Evolutionary conservation across 2,329 filamentous ascomycete genomes (phyloP).

Genomic region (Helotiales sp.): DNA sequence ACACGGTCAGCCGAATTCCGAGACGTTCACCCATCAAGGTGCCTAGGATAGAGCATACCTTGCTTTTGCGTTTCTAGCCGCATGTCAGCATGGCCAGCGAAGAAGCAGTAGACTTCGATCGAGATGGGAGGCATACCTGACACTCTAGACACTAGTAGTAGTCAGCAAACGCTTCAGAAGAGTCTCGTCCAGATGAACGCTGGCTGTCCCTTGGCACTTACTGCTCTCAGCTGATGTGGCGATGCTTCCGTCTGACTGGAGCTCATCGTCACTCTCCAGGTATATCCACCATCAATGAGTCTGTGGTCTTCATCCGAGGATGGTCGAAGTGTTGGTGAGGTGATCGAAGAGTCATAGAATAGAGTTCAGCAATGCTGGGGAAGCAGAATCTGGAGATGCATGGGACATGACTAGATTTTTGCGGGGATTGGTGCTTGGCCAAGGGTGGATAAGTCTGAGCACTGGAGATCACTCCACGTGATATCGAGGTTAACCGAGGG

Average conservation of each 20-base stretch:
- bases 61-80: conserved; percentile 22
- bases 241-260: neutral
- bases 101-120: neutral
- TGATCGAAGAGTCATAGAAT: neutral
- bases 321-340: neutral
- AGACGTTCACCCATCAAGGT: conserved; percentile 45
- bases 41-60: conserved; percentile 9
- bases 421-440: neutral
- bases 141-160: conserved; percentile 16
- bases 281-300: neutral
- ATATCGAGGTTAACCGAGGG: no score
- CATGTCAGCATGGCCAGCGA: neutral
- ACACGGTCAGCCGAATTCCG: conserved; percentile 91
- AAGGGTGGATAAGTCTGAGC: neutral
- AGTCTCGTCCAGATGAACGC: neutral
- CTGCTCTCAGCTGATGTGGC: conserved; percentile 8
- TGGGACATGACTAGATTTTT: neutral
- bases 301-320: neutral
- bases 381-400: neutral
- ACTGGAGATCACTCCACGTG: no score
- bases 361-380: neutral
- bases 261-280: neutral
- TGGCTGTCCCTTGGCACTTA: neutral
- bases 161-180: neutral
- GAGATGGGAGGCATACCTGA: conserved; percentile 12